Conservation (phyloP, 1,284 basidiomycete species). For the Paramarasmius palmivorus region DNA sequence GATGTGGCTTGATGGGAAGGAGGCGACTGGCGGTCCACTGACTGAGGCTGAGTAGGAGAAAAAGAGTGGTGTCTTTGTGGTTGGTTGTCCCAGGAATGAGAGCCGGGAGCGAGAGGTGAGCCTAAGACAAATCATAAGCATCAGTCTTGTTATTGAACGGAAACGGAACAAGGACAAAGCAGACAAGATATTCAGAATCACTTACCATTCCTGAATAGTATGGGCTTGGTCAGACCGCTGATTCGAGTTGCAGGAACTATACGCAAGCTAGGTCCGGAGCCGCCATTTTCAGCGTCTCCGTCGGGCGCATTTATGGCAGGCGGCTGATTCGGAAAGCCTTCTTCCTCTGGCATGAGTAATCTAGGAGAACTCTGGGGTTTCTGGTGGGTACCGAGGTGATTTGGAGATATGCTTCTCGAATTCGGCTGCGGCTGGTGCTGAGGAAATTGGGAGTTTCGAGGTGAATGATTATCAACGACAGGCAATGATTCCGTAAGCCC, state of each 20-base stretch:
- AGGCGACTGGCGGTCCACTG: background rate
- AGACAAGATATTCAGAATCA: no score
- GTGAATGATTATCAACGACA: conserved; percentile 6
- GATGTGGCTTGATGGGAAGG: conserved; percentile 4
- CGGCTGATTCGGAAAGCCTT: conserved; percentile 28
- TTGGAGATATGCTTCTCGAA: conserved; percentile 29
- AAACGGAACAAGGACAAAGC: background rate
- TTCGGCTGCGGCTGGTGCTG: background rate
- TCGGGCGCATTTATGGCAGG: conserved; percentile 71
- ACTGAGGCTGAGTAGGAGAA: conserved; percentile 5
- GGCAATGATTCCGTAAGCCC: conserved; percentile 55
- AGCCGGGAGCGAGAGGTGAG: background rate
- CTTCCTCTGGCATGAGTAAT: conserved; percentile 61
- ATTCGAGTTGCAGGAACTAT: conserved; percentile 83
- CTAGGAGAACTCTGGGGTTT: conserved; percentile 72
- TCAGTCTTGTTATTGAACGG: background rate
- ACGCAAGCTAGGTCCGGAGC: conserved; percentile 61
- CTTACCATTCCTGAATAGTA: conserved; percentile 10
- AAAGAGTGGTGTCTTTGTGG: conserved; percentile 10
- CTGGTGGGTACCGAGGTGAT: conserved; percentile 23
- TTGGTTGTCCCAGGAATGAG: conserved; percentile 8
- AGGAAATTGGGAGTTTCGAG: conserved; percentile 6
- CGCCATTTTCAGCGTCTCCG: conserved; percentile 49
- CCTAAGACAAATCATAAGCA: conserved; percentile 7
- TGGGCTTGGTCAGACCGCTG: conserved; percentile 48